These are phyloP conservation scores for Chrysosporium keratinophilum DNA, from an alignment of 2,329 filamentous ascomycete species.

Conservation along the genomic window DNA sequence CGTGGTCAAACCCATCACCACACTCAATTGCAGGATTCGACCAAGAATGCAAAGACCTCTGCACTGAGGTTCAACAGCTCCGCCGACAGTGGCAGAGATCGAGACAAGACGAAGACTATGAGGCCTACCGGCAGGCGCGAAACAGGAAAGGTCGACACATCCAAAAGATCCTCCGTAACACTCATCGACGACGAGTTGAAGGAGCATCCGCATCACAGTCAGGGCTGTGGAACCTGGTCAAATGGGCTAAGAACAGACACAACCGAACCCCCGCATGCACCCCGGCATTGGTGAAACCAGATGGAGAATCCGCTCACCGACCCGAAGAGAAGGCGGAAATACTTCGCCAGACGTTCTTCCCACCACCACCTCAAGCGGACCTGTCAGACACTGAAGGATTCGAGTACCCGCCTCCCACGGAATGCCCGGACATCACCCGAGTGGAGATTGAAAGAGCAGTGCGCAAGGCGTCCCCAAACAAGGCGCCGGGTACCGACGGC, in stretches of 20 bases:
- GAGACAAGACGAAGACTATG: conserved; percentile 9
- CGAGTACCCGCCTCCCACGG: conserved; percentile 15
- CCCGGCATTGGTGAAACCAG: too few species aligned
- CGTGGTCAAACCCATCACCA: conserved; percentile 19
- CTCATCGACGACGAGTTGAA: conserved; percentile 20
- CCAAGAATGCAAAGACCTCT: conserved; percentile 17
- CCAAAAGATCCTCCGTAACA: conserved; percentile 15
- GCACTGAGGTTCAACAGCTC: conserved; percentile 5
- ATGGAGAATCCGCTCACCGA: too few species aligned
- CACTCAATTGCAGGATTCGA: conserved; percentile 21
- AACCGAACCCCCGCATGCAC: too few species aligned
- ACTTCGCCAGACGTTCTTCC: conserved; percentile 18
- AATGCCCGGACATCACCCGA: conserved; percentile 17
- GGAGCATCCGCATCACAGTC: too few species aligned
- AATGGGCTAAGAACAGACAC: too few species aligned
- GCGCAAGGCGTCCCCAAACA: conserved; percentile 17
- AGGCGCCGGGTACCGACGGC: conserved; percentile 19
- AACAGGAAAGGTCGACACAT: conserved; percentile 22
- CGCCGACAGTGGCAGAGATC: conserved; percentile 3
- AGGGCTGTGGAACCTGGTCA: too few species aligned
- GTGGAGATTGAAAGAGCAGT: conserved; percentile 20
- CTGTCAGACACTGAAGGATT: conserved; percentile 16
- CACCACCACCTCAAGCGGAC: conserved; percentile 13
- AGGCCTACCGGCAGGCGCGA: conserved; percentile 16
- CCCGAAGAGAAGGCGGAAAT: conserved; percentile 14